Percentiles rank a stretch among this genome's conserved stretches.
These are phyloP conservation scores for Chytriomyces sp. DNA, from an alignment of 192 early-diverging fungal species.

Conservation along the genomic window DNA sequence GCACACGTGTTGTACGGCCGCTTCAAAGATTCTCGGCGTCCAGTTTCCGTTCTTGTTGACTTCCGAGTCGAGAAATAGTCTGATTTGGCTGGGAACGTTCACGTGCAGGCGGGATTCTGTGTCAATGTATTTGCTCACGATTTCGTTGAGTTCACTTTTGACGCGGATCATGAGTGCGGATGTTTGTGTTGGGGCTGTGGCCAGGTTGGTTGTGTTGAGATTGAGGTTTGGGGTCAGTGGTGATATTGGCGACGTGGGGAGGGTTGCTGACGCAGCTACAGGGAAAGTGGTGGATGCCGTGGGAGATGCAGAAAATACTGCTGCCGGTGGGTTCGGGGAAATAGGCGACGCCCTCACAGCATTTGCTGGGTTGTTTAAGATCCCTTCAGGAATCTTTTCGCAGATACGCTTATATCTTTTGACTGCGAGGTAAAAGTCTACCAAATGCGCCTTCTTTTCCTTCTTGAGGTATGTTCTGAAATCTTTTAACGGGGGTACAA, in stretches of 20 bases:
- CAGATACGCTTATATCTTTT: constrained; percentile 25
- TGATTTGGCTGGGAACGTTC: constrained; percentile 5
- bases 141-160: constrained; percentile 21
- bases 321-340: neutral
- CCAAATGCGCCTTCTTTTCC: constrained; percentile 30
- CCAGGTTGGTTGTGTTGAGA: neutral
- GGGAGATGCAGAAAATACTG: neutral
- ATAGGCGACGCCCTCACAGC: neutral
- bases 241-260: neutral
- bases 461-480: constrained; percentile 28
- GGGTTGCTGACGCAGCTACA: neutral
- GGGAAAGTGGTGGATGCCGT: neutral
- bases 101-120: constrained; percentile 14
- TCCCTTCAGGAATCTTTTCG: constrained; percentile 28
- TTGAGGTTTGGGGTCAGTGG: neutral
- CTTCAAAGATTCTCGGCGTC: constrained; percentile 27
- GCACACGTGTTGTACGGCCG: constrained; percentile 7
- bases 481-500: neutral
- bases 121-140: constrained; percentile 21
- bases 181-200: constrained; percentile 1
- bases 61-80: constrained; percentile 23
- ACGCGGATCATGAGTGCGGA: neutral
- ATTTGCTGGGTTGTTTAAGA: constrained; percentile 25
- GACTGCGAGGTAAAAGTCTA: constrained; percentile 29
- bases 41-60: constrained; percentile 29